These are phyloP conservation scores for Musa balbisiana DNA, from an alignment of 202 grass and related monocot genomes.

Conservation along the genomic window DNA sequence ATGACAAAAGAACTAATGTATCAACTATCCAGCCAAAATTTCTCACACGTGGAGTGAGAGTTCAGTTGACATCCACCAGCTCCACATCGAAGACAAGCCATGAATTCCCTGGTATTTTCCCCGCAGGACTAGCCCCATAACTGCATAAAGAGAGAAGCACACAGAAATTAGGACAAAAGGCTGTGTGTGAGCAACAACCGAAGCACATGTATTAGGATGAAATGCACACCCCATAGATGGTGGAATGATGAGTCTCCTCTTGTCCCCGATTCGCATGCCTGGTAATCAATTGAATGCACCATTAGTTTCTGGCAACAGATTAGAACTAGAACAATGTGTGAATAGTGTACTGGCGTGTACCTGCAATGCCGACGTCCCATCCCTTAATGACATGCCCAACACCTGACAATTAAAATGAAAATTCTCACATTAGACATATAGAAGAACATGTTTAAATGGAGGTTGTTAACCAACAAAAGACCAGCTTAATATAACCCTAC, in stretches of 20 bases:
- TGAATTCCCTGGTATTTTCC: conserved; percentile 51
- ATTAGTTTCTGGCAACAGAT: background rate
- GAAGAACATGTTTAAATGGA: background rate
- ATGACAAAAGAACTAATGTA: background rate
- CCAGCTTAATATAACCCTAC: conserved; percentile 28
- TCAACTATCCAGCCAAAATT: background rate
- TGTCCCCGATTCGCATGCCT: conserved; percentile 93
- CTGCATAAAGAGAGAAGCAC: conserved; percentile 31
- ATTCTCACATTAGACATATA: background rate
- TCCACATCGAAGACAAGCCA: conserved; percentile 75
- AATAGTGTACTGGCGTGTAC: conserved; percentile 24
- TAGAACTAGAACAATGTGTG: background rate
- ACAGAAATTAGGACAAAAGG: background rate
- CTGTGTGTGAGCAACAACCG: background rate
- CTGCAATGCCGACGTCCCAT: conserved; percentile 83
- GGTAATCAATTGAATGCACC: conserved; percentile 13
- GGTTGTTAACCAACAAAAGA: background rate
- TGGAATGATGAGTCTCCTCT: conserved; percentile 76
- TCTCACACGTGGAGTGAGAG: background rate
- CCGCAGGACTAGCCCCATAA: conserved; percentile 28
- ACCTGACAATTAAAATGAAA: conserved; percentile 38
- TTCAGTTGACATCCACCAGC: conserved; percentile 47
- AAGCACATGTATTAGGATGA: background rate
- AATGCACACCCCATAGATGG: conserved; percentile 58
- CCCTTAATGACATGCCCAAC: conserved; percentile 83